Evolutionary conservation across 2,329 filamentous ascomycete genomes (phyloP).

Genomic region (Trichophyton schoenleinii): DNA sequence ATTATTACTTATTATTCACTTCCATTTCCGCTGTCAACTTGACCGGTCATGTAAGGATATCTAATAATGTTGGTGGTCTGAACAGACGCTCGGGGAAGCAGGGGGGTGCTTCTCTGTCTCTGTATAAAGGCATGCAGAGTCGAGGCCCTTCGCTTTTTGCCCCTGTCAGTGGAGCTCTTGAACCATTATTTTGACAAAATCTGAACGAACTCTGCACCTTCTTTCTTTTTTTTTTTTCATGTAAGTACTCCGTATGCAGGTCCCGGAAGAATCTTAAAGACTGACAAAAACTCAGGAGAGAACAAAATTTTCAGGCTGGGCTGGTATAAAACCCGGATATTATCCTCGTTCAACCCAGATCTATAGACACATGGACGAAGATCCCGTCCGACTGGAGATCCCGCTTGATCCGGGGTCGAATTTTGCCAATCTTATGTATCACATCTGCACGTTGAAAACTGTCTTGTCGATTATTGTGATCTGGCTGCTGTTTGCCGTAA

Average conservation of each 20-base stretch:
- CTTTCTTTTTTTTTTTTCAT: neutral
- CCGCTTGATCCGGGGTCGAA: neutral
- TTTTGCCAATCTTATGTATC: neutral
- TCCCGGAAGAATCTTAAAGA: neutral
- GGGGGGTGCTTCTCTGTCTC: neutral
- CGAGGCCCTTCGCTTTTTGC: neutral
- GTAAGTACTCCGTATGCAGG: neutral
- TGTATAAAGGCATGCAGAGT: neutral
- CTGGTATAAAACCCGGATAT: neutral
- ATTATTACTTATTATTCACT: neutral
- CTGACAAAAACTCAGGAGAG: too few species aligned
- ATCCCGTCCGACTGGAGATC: neutral
- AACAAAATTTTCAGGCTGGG: neutral
- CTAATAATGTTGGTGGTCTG: neutral
- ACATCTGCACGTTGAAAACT: neutral
- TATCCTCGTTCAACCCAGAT: neutral
- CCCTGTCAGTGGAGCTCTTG: neutral
- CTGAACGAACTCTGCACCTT: too few species aligned
- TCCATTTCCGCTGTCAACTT: neutral
- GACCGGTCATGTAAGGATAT: neutral
- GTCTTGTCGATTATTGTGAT: neutral
- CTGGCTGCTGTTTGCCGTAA: neutral
- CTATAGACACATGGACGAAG: neutral
- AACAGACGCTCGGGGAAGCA: neutral
- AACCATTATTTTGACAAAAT: neutral